These are phyloP conservation scores for Bipolaris cookei DNA, from an alignment of 2,329 filamentous ascomycete species.

Conservation along the genomic window DNA sequence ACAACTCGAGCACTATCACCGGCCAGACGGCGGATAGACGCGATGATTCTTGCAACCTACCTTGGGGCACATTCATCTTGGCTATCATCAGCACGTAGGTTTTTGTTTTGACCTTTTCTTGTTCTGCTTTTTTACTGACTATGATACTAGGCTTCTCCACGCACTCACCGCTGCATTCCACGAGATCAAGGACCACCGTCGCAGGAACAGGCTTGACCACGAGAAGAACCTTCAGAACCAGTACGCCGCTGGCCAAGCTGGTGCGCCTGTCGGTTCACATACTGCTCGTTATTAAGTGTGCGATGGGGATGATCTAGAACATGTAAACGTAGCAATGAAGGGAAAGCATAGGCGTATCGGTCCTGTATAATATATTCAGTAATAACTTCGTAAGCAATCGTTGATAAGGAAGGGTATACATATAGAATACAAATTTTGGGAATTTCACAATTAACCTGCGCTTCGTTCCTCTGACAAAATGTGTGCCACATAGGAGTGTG, in stretches of 20 bases:
- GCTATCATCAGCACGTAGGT: constrained; percentile 57
- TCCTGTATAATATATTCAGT: neutral
- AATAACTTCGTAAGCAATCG: neutral
- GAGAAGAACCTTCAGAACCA: constrained; percentile 19
- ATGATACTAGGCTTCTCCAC: constrained; percentile 49
- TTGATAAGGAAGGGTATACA: neutral
- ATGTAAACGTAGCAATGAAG: neutral
- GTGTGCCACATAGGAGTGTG: neutral
- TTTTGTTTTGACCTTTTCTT: neutral
- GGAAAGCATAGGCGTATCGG: neutral
- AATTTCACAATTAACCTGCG: neutral
- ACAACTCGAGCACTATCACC: constrained; percentile 14
- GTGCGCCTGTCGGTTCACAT: neutral
- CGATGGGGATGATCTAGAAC: neutral
- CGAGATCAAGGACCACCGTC: constrained; percentile 40
- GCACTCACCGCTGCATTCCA: constrained; percentile 53
- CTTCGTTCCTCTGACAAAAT: neutral
- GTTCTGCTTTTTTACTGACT: neutral
- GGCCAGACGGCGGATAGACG: constrained; percentile 21
- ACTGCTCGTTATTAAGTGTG: constrained; percentile 1
- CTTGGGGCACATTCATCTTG: constrained; percentile 54
- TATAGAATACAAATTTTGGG: neutral
- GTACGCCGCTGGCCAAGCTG: neutral
- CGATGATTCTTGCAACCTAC: constrained; percentile 48
- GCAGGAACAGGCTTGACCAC: constrained; percentile 20